Evolutionary conservation across 2,329 filamentous ascomycete genomes (phyloP).

Genomic region (Corniculantispora saksenae): DNA sequence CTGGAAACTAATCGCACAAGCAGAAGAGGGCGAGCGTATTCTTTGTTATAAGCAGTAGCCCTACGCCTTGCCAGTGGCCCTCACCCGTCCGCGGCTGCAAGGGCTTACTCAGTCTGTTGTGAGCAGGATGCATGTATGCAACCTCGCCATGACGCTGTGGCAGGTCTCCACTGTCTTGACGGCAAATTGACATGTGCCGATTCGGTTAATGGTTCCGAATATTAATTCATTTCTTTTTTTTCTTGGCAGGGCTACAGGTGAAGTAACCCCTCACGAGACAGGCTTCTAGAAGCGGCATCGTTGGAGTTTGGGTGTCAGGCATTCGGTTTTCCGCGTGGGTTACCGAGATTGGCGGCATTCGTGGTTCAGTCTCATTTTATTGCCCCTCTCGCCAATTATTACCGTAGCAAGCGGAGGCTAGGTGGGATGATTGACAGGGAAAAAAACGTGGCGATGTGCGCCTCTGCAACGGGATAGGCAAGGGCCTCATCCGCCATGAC

Average conservation of each 20-base stretch:
- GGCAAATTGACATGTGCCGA: not conserved
- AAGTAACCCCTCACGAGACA: constrained; percentile 7
- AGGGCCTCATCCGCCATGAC: not conserved
- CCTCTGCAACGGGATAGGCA: not conserved
- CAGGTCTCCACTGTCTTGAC: not conserved
- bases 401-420: too few species aligned
- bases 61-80: not conserved
- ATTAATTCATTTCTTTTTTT: not conserved
- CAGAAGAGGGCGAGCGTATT: not conserved
- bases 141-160: not conserved
- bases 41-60: constrained; percentile 3
- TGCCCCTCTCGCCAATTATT: not conserved
- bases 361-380: not conserved
- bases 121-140: not conserved
- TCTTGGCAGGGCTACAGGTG: not conserved
- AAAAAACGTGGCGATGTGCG: not conserved
- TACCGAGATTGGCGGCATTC: constrained; percentile 9
- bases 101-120: constrained; percentile 2
- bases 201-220: not conserved
- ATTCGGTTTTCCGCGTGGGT: constrained; percentile 15
- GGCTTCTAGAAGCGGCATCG: not conserved
- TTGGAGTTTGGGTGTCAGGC: constrained; percentile 1
- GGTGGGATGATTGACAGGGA: not conserved
- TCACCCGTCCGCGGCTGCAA: not conserved
- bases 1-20: not conserved